A percentile compares a stretch with the other conserved stretches of the same genome.
Evolutionary conservation across 176 grass and related monocot species (phyloP).

Genomic region (Aegilops longissima): DNA sequence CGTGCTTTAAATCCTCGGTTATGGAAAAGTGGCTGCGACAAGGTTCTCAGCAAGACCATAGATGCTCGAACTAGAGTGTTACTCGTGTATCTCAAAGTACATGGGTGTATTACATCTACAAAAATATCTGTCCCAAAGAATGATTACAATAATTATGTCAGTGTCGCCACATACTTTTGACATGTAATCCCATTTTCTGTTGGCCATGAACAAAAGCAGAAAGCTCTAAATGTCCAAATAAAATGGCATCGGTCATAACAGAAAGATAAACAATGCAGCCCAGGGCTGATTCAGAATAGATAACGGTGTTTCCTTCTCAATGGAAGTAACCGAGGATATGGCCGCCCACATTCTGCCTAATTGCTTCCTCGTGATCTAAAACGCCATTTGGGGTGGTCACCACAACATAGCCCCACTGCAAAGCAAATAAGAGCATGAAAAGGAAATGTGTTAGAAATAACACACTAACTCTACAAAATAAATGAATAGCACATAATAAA

Average conservation of each 20-base stretch:
- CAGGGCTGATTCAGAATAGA: neutral
- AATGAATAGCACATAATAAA: neutral
- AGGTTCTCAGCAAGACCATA: neutral
- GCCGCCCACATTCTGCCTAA: constrained; percentile 81
- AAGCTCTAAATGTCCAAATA: neutral
- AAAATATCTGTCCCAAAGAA: neutral
- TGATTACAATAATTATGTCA: constrained; percentile 9
- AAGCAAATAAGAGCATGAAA: constrained; percentile 13
- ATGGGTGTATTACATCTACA: neutral
- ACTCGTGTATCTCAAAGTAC: neutral
- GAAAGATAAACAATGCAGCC: neutral
- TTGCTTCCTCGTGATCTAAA: constrained; percentile 95
- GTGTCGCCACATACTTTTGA: neutral
- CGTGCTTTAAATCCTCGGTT: neutral
- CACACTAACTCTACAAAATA: neutral
- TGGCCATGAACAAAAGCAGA: constrained; percentile 1
- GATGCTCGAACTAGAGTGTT: neutral
- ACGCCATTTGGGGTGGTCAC: constrained; percentile 86
- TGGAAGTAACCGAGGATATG: constrained; percentile 97
- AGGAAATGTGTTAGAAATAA: neutral
- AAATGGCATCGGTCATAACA: constrained; percentile 7
- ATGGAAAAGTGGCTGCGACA: neutral
- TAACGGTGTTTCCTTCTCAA: neutral
- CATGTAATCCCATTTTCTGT: constrained; percentile 29
- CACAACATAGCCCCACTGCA: constrained; percentile 96